Evolutionary conservation across 139 green algal species (phyloP).

Genomic region (Chlorella sorokiniana): DNA sequence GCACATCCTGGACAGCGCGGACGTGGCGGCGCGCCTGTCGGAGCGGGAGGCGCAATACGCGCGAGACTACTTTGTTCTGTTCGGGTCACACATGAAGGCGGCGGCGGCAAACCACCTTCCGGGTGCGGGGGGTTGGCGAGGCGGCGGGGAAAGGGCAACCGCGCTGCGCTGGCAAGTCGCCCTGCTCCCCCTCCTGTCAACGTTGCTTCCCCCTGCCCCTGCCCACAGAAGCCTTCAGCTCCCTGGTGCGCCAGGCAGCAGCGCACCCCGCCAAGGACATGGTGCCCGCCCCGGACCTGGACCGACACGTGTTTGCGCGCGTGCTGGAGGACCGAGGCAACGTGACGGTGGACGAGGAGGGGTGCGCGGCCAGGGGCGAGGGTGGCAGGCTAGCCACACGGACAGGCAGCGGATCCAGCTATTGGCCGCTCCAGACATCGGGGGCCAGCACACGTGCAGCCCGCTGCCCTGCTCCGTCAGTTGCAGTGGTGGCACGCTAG

Average conservation of each 20-base stretch:
- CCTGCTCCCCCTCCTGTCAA: not conserved
- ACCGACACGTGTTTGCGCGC: conserved; percentile 52
- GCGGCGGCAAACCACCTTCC: conserved; percentile 44
- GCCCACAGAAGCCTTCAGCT: conserved; percentile 42
- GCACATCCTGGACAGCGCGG: conserved; percentile 49
- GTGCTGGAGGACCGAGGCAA: conserved; percentile 54
- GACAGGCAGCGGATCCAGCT: too few species aligned
- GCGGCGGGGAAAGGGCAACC: not conserved
- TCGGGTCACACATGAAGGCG: conserved; percentile 46
- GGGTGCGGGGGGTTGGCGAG: not conserved
- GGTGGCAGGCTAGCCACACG: not conserved
- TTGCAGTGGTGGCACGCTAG: too few species aligned
- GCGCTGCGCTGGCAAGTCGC: not conserved
- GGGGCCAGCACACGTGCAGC: not conserved
- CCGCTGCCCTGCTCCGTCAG: too few species aligned
- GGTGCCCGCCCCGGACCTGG: conserved; percentile 47
- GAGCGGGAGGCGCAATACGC: conserved; percentile 43
- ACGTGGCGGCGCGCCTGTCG: conserved; percentile 38
- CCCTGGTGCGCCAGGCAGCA: conserved; percentile 46
- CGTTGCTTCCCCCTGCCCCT: not conserved
- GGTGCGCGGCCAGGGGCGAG: conserved; percentile 7
- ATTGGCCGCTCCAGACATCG: too few species aligned
- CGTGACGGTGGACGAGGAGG: conserved; percentile 52
- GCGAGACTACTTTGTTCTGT: conserved; percentile 44
- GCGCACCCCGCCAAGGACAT: conserved; percentile 50